These are phyloP conservation scores for Trametes gibbosa DNA, from an alignment of 768 basidiomycete genomes.

Conservation along the genomic window DNA sequence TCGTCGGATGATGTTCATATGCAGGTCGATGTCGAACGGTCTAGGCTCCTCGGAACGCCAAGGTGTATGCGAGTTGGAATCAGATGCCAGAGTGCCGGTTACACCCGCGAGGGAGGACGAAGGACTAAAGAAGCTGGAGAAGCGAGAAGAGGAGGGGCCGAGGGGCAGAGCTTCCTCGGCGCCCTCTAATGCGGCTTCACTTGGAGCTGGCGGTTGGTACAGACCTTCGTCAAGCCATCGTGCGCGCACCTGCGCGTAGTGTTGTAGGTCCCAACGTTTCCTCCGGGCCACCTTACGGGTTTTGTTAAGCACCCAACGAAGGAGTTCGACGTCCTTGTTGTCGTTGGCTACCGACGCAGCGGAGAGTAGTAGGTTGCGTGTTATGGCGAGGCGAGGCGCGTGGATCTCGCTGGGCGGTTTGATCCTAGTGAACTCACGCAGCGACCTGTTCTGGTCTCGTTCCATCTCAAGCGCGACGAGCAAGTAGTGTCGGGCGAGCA, in stretches of 20 bases:
- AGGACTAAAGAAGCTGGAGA: constrained; percentile 19
- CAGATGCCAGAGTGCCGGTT: neutral
- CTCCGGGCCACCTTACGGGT: constrained; percentile 42
- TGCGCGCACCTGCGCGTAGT: constrained; percentile 34
- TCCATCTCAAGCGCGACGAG: constrained; percentile 51
- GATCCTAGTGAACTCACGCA: constrained; percentile 27
- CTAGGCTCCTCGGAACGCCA: constrained; percentile 30
- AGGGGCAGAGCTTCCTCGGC: neutral
- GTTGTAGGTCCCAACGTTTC: constrained; percentile 48
- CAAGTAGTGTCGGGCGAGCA: constrained; percentile 66
- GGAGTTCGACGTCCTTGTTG: constrained; percentile 53
- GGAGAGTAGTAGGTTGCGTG: constrained; percentile 53
- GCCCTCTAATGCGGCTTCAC: constrained; percentile 1
- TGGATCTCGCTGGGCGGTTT: constrained; percentile 33
- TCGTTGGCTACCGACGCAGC: constrained; percentile 58
- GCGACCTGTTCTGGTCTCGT: constrained; percentile 31
- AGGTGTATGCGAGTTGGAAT: neutral
- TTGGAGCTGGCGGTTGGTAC: constrained; percentile 18
- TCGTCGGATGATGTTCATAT: constrained; percentile 53
- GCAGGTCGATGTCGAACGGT: constrained; percentile 50
- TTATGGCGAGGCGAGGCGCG: constrained; percentile 55
- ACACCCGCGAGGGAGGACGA: constrained; percentile 1
- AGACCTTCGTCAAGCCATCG: constrained; percentile 18
- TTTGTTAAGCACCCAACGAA: constrained; percentile 57
- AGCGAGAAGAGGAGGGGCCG: constrained; percentile 1